A percentile compares a stretch with the other conserved stretches of the same genome.
Conservation (phyloP, 163 green algal genomes). For the Coccomyxa subellipsoidea region DNA sequence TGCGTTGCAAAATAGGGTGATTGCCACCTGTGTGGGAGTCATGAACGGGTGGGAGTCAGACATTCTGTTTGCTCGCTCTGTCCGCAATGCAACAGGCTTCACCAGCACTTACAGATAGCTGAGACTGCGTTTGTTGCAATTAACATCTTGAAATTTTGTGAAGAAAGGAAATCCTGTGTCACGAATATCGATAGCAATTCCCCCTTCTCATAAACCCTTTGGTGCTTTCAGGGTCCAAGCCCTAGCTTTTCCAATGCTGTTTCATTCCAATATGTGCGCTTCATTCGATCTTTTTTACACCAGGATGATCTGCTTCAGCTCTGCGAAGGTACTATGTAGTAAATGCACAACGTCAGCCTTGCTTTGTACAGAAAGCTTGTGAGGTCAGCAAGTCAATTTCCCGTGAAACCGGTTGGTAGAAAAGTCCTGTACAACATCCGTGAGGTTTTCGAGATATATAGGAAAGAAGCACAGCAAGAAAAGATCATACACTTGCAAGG, state of each 20-base stretch:
- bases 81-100: background rate
- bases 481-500: constrained; percentile 21
- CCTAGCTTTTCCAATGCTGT: no score
- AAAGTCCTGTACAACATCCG: constrained; percentile 38
- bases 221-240: no score
- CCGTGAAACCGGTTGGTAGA: constrained; percentile 25
- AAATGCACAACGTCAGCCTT: background rate
- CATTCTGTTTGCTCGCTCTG: background rate
- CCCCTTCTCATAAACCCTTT: no score
- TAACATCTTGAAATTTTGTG: no score
- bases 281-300: no score
- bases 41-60: background rate
- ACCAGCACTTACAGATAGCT: no score
- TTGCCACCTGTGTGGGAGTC: background rate
- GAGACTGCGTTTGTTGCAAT: no score
- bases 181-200: no score
- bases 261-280: no score
- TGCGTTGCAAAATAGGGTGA: no score
- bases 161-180: no score
- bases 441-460: constrained; percentile 33
- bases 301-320: background rate
- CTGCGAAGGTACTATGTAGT: background rate
- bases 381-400: constrained; percentile 4
- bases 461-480: background rate
- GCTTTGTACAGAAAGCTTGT: constrained; percentile 15